Evolutionary conservation across 305 asterid genomes (phyloP), one percentile per base, ranked within the genome.

Genomic region (Solanum aculeatissimum): DNA sequence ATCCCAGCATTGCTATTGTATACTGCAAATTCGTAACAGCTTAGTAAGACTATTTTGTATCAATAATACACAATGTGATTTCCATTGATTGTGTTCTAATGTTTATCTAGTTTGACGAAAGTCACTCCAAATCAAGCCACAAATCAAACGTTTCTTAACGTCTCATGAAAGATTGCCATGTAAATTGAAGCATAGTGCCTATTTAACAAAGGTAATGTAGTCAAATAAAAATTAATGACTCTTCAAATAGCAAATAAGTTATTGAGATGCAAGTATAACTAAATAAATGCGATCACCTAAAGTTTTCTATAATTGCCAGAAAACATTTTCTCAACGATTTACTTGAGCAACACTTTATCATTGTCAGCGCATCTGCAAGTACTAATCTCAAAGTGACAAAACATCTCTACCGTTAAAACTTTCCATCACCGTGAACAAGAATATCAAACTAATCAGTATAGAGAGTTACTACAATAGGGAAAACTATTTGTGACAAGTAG

Each of bases 1-100:
- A 95, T 81, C 99, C 98, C 95, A 97, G 71, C 95, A 97, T 97
- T 47, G 99, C 98, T 87, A 97, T 90, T 58, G 98, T 95, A 89
- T 97, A 97, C 98, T 97, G 92, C 90, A 89, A 53, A 87, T 80
- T 12, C 2, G 1, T 77, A 77, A 77, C 18, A 51, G 82, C 43
- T 75, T 75, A 4, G 63, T 49, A 84, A 77, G 84, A 75, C 81
- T 68, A 84, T 75, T 27, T 53, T 47, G 60, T 25, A 25, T 43
- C 25, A 74, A 25, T 25, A 25, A 74, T 15, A 25, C 62, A 45
- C 60, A 25, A 23, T 23, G 58, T 14, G n/a, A 45, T 45, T 45
- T 25, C 63, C 82, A 47, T 16, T 23, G 1, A 25, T 14, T 15
- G 14, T 74, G 5, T 74, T 25, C 81, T 75, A 15, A 8, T 75